Evolutionary conservation across 257 asterid genomes (phyloP), one percentile per base, ranked within the genome.

Genomic region (Scutellaria minor): DNA sequence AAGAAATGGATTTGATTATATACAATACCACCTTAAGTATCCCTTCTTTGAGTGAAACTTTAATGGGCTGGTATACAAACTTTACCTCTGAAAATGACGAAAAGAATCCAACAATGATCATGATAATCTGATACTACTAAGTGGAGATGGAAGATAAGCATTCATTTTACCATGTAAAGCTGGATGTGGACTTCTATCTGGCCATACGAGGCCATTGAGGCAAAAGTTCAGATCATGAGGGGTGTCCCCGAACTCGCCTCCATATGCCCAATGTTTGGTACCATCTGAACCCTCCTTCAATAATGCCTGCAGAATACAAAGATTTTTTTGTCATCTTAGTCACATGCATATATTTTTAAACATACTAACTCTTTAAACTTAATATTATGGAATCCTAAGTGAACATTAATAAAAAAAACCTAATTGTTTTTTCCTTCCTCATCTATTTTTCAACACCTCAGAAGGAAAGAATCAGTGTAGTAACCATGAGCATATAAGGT

Each of bases 111-210:
- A 64, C 24, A 62, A 66, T 6, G 15, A 27, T 65, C 10, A 14
- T 45, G 9, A 69, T 31, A 31, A 52, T 42, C 24, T n/a, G 40
- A 60, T 56, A 55, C 56, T 58, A 56, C 60, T 20, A 9, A 18
- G 64, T 66, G 1, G 56, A 1, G 27, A 53, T 14, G 68, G 70
- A 57, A 80, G 64, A 68, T 44, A 48, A 62, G 67, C 18, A 53
- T 56, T 57, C 31, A 31, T 22, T 64, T 80, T 77, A 92, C 98
- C 98, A 57, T 89, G 91, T 22, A 94, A 11, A 67, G 92, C 98
- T 80, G 99, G 98, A 82, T 94, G 99, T 77, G 97, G 97, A 80
- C 75, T 94, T 80, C 99, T 92, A 82, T 94, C 95, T n/a, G 99
- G 99, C 96, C 97, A 91, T 64, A 81, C 56, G 10, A 94, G 63